Conservation (phyloP, 2,329 filamentous ascomycete species). For the Beauveria bassiana region DNA sequence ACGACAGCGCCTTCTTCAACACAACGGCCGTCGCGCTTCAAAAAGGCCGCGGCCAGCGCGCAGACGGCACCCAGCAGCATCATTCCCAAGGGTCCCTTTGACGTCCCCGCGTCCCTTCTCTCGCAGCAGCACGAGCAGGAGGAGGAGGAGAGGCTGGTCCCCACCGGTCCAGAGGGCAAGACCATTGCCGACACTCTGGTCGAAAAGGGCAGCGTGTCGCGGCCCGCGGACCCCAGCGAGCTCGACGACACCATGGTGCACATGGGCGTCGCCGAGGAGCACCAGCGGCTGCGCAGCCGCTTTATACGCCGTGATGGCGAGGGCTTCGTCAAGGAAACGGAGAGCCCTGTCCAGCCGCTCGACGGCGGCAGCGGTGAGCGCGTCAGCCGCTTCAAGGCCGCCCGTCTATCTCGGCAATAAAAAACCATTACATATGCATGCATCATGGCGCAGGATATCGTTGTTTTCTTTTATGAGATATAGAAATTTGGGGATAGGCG, state of each 20-base stretch:
- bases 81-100: constrained; percentile 34
- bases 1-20: constrained; percentile 14
- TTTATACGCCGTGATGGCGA: constrained; percentile 71
- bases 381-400: constrained; percentile 68
- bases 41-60: constrained; percentile 26
- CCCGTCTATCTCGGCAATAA: constrained; percentile 50
- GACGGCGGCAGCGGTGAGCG: constrained; percentile 56
- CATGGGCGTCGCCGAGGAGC: constrained; percentile 73
- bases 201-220: constrained; percentile 38
- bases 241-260: constrained; percentile 63
- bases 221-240: constrained; percentile 46
- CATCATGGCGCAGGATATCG: constrained; percentile 7
- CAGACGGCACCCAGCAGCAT: constrained; percentile 14
- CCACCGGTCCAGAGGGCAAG: constrained; percentile 41
- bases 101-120: constrained; percentile 32
- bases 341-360: constrained; percentile 58
- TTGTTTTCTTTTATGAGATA: constrained; percentile 5
- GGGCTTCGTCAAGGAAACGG: constrained; percentile 68
- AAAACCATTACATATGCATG: not conserved
- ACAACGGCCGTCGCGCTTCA: constrained; percentile 45
- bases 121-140: constrained; percentile 27
- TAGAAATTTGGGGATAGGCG: not conserved
- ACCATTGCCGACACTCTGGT: constrained; percentile 54
- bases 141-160: constrained; percentile 28
- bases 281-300: constrained; percentile 72